Percentiles rank a stretch among this genome's conserved stretches.
Conservation (phyloP, 2,329 filamentous ascomycete genomes). For the Corniculantispora saksenae region DNA sequence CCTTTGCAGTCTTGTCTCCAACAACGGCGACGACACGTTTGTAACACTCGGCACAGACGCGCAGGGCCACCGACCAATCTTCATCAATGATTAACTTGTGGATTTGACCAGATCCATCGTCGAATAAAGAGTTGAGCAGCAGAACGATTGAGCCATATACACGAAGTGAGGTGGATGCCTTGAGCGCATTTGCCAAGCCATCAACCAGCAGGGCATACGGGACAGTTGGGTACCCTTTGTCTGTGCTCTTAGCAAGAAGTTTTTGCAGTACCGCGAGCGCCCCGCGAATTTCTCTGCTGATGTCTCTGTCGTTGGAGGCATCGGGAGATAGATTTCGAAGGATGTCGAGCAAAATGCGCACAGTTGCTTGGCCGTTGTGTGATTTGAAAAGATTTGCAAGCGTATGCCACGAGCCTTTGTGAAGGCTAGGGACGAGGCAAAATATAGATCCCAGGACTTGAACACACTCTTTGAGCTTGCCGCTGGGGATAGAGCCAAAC, state of each 20-base stretch:
- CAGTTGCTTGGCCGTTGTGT: constrained; percentile 69
- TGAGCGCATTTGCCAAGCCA: constrained; percentile 54
- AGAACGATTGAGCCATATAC: constrained; percentile 50
- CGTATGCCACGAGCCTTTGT: constrained; percentile 68
- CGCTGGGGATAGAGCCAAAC: constrained; percentile 67
- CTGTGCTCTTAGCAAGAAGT: constrained; percentile 59
- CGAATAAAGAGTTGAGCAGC: constrained; percentile 58
- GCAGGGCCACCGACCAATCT: constrained; percentile 64
- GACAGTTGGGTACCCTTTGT: constrained; percentile 61
- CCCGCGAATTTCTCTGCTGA: constrained; percentile 60
- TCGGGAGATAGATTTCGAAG: constrained; percentile 51
- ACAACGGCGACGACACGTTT: constrained; percentile 28
- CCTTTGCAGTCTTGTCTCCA: constrained; percentile 27
- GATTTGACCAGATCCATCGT: constrained; percentile 52
- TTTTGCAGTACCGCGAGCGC: constrained; percentile 64
- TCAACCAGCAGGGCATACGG: constrained; percentile 61
- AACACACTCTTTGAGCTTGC: constrained; percentile 65
- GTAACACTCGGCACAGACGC: constrained; percentile 59
- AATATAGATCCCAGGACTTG: constrained; percentile 73
- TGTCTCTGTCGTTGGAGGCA: constrained; percentile 51
- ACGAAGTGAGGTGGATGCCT: constrained; percentile 44
- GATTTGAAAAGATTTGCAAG: constrained; percentile 71
- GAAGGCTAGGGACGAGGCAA: constrained; percentile 61
- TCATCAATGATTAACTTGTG: constrained; percentile 62
- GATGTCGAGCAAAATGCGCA: constrained; percentile 65